These are phyloP conservation scores for Cladosporium halotolerans DNA, from an alignment of 2,329 filamentous ascomycete species.

Conservation along the genomic window DNA sequence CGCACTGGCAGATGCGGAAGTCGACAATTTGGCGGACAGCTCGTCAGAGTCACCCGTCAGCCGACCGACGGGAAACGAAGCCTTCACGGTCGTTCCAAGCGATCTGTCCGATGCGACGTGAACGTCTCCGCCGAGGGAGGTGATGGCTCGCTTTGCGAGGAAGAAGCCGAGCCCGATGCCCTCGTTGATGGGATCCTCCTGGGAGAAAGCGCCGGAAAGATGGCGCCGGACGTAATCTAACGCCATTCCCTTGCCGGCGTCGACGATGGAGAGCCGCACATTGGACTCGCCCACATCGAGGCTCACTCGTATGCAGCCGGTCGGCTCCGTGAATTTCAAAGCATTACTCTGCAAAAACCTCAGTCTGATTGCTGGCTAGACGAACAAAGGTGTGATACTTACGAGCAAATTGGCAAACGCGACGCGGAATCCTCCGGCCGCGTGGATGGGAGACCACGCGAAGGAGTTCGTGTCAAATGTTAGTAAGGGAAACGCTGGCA, in stretches of 20 bases:
- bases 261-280: slow-evolving; percentile 37
- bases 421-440: too few relatives aligned
- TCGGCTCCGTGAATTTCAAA: slow-evolving; percentile 34
- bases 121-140: too few relatives aligned
- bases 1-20: background rate
- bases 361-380: background rate
- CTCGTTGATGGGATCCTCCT: slow-evolving; percentile 53
- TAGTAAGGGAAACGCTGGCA: too few relatives aligned
- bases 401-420: too few relatives aligned
- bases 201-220: slow-evolving; percentile 55
- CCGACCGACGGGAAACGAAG: background rate
- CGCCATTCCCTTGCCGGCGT: slow-evolving; percentile 59
- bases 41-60: background rate
- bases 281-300: slow-evolving; percentile 20
- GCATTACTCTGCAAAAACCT: slow-evolving; percentile 26
- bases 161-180: slow-evolving; percentile 59
- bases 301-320: slow-evolving; percentile 32
- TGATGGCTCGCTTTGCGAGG: slow-evolving; percentile 29
- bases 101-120: too few relatives aligned
- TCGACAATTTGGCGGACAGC: background rate
- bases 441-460: too few relatives aligned
- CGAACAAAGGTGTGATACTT: too few relatives aligned
- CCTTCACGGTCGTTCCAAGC: slow-evolving; percentile 42
- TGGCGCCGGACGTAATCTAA: slow-evolving; percentile 53
- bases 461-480: too few relatives aligned